Evolutionary conservation across 2,329 filamentous ascomycete species (phyloP).

Genomic region (Penicillium brevicompactum): DNA sequence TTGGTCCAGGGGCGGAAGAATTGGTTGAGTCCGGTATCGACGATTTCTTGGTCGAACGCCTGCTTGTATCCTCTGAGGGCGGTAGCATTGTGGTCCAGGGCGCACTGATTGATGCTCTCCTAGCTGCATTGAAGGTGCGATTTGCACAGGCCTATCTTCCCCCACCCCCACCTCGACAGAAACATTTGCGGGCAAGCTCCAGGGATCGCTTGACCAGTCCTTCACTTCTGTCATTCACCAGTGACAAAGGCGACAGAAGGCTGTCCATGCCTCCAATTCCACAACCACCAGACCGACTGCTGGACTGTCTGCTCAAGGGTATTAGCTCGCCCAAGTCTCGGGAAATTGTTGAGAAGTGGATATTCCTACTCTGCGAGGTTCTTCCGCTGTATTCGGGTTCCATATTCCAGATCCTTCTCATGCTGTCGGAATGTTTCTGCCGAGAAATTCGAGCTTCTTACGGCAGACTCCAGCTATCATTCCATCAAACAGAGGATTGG

Average conservation of each 20-base stretch:
- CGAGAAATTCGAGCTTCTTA: slow-evolving; percentile 75
- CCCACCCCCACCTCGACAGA: slow-evolving; percentile 30
- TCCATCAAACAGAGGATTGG: slow-evolving; percentile 44
- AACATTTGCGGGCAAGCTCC: slow-evolving; percentile 41
- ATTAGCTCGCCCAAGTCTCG: slow-evolving; percentile 75
- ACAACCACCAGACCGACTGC: slow-evolving; percentile 62
- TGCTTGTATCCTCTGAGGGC: slow-evolving; percentile 61
- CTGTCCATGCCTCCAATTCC: slow-evolving; percentile 35
- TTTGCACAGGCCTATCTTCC: slow-evolving; percentile 41
- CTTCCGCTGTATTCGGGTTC: slow-evolving; percentile 80
- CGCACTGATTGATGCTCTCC: slow-evolving; percentile 75
- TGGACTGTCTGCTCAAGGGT: slow-evolving; percentile 81
- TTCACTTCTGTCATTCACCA: slow-evolving; percentile 49
- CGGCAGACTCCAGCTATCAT: slow-evolving; percentile 60
- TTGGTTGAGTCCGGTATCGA: slow-evolving; percentile 62
- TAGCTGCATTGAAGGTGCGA: slow-evolving; percentile 69
- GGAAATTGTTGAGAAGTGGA: slow-evolving; percentile 86
- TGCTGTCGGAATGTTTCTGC: slow-evolving; percentile 87
- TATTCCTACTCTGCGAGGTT: slow-evolving; percentile 79
- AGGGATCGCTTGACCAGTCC: slow-evolving; percentile 44
- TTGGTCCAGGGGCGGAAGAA: slow-evolving; percentile 42
- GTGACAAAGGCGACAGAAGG: slow-evolving; percentile 46
- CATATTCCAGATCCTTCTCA: slow-evolving; percentile 88
- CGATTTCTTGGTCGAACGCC: slow-evolving; percentile 67
- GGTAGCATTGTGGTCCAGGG: slow-evolving; percentile 73